Evolutionary conservation across 768 basidiomycete genomes (phyloP).

Genomic region (Pulveroboletus sp.): DNA sequence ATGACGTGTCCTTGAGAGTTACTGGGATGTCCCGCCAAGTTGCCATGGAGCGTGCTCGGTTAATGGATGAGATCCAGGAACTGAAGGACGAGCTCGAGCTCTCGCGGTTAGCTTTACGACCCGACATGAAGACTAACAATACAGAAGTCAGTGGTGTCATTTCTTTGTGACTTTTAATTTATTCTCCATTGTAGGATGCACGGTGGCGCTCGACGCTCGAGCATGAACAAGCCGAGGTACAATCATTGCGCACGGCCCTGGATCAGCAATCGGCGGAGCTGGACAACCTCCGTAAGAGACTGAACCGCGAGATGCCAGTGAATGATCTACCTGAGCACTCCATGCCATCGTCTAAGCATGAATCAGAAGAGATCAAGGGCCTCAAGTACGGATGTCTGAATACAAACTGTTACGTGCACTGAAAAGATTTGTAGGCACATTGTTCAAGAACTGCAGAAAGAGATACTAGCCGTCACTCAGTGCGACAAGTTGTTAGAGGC

Average conservation of each 20-base stretch:
- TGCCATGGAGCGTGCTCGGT: slow-evolving; percentile 46
- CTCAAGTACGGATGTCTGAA: slow-evolving; percentile 53
- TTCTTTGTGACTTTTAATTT: not conserved
- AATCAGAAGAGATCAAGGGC: slow-evolving; percentile 67
- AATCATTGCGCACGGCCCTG: slow-evolving; percentile 29
- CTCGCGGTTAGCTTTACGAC: slow-evolving; percentile 26
- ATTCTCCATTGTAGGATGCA: slow-evolving; percentile 15
- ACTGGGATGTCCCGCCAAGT: slow-evolving; percentile 45
- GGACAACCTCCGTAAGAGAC: slow-evolving; percentile 53
- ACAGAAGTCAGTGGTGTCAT: slow-evolving; percentile 12
- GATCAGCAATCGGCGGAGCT: slow-evolving; percentile 46
- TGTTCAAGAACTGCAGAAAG: slow-evolving; percentile 83
- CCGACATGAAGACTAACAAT: slow-evolving; percentile 24
- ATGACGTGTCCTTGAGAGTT: slow-evolving; percentile 42
- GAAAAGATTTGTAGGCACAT: slow-evolving; percentile 54
- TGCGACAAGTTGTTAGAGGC: slow-evolving; percentile 68
- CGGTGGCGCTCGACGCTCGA: slow-evolving; percentile 29
- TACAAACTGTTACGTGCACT: not conserved
- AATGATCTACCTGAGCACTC: slow-evolving; percentile 33
- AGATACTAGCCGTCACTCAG: slow-evolving; percentile 58
- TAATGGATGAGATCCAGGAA: slow-evolving; percentile 50
- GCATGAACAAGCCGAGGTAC: slow-evolving; percentile 28
- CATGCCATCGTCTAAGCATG: slow-evolving; percentile 44
- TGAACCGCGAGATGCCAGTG: slow-evolving; percentile 53
- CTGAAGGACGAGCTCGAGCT: slow-evolving; percentile 48